Evolutionary conservation across 805 yeast genomes (phyloP), one percentile per base, ranked within the genome.

Genomic region (Metschnikowia picachoensis): DNA sequence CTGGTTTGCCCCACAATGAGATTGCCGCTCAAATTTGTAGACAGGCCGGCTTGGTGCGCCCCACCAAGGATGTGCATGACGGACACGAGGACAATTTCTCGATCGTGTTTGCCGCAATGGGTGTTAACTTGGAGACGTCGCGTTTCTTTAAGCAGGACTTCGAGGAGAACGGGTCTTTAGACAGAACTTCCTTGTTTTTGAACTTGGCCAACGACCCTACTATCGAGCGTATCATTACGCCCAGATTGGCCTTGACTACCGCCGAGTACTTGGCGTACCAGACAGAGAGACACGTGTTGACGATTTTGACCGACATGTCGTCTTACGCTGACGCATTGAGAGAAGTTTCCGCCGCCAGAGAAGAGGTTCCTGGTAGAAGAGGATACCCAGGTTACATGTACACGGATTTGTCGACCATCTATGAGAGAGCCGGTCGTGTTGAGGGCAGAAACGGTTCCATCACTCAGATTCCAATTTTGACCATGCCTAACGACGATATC

Each of bases 341-440:
- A 84, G 99, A 94, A 77, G 99, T 94, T 42, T 90, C 97, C 53
- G 99, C 99, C 51, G 99, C 99, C 40, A 90, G 99, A 79, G 99
- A 94, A 74, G 99, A 95, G 76, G 99, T 94, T 39, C 99, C 99
- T 66, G 99, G 99, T 79, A 90, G 99, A 82, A 90, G 99, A 84
- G 99, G 99, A 79, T 94, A 94, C 73, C 99, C 99, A 55, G 99
- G 99, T 87, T 94, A 94, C 72, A 94, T 94, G 99, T 94, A 94
- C 76, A 94, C 99, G 39, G 99, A 94, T 85, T 88, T 94, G 78
- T 88, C 98, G 42, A 94, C 98, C 43, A 90, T 94, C 64, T 94
- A 94, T 71, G 99, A 94, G 77, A 88, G 99, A 78, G 99, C 99
- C 38, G 99, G 99, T 69, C 87, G 99, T 78, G 98, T 94, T 53